These are phyloP conservation scores for Trichoderma sp. DNA, from an alignment of 2,329 filamentous ascomycete species.

Conservation along the genomic window DNA sequence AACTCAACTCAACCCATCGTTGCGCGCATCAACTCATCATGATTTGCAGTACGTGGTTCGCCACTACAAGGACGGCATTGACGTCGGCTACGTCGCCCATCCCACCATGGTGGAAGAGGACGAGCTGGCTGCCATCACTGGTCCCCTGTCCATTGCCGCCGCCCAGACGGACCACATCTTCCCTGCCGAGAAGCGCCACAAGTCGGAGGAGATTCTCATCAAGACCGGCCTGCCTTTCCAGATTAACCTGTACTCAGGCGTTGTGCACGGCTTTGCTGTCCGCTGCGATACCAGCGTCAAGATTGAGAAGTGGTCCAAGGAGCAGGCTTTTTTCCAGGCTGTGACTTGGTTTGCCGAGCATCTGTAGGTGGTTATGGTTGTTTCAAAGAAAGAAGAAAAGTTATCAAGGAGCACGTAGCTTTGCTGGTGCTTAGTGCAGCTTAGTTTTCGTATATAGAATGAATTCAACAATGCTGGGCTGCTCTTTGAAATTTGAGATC, in stretches of 20 bases:
- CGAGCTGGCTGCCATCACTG: conserved; percentile 66
- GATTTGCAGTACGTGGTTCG: conserved; percentile 61
- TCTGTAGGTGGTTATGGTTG: conserved; percentile 18
- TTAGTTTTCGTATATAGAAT: neutral
- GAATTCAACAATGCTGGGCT: neutral
- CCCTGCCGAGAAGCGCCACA: conserved; percentile 62
- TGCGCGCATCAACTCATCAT: neutral
- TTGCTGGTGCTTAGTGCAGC: neutral
- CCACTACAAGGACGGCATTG: conserved; percentile 62
- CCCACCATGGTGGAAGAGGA: conserved; percentile 71
- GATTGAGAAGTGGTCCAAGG: conserved; percentile 68
- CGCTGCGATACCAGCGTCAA: conserved; percentile 62
- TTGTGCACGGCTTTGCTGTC: conserved; percentile 74
- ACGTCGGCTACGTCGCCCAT: conserved; percentile 74
- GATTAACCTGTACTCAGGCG: conserved; percentile 72
- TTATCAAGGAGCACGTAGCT: neutral
- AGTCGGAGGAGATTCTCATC: conserved; percentile 62
- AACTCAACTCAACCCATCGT: neutral
- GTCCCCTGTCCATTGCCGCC: conserved; percentile 67
- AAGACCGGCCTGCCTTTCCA: conserved; percentile 66
- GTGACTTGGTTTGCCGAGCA: conserved; percentile 69
- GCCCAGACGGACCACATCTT: conserved; percentile 68
- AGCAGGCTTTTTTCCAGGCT: conserved; percentile 78
- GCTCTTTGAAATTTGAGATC: neutral
- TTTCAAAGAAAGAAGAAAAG: neutral